A percentile compares a stretch with the other conserved stretches of the same genome.
Evolutionary conservation across 345 rosid genomes (phyloP).

Genomic region (Populus tremula): DNA sequence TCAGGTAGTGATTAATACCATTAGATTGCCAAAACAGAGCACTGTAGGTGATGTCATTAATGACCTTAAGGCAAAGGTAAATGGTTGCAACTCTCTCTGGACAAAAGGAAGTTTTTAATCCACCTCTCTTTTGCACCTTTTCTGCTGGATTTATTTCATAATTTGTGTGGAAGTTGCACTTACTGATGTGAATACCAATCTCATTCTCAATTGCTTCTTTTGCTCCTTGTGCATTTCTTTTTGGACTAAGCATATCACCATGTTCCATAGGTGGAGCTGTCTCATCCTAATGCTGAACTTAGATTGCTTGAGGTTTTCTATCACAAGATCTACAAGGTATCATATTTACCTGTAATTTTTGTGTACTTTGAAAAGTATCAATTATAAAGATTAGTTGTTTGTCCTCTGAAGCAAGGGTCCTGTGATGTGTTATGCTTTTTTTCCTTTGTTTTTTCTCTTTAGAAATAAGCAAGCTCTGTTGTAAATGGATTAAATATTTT

Average conservation of each 20-base stretch:
- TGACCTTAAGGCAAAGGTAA: conserved; percentile 37
- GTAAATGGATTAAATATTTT: not conserved
- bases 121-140: not conserved
- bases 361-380: not conserved
- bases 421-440: not conserved
- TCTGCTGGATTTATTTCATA: not conserved
- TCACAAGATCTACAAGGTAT: conserved; percentile 41
- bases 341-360: not conserved
- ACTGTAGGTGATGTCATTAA: conserved; percentile 36
- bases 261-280: conserved; percentile 29
- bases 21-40: conserved; percentile 39
- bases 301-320: conserved; percentile 39
- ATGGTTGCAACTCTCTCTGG: not conserved
- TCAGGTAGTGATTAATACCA: conserved; percentile 43
- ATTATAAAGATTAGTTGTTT: not conserved
- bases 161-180: not conserved
- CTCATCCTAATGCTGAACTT: conserved; percentile 36
- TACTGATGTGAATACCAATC: not conserved
- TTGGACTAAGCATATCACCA: not conserved
- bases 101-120: not conserved
- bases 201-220: not conserved
- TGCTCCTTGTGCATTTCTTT: not conserved
- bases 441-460: not conserved
- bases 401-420: not conserved
- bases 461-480: not conserved